Percentiles rank a stretch among this genome's conserved stretches.
Evolutionary conservation across 2,329 filamentous ascomycete genomes (phyloP).

Genomic region (Apiospora koreana): DNA sequence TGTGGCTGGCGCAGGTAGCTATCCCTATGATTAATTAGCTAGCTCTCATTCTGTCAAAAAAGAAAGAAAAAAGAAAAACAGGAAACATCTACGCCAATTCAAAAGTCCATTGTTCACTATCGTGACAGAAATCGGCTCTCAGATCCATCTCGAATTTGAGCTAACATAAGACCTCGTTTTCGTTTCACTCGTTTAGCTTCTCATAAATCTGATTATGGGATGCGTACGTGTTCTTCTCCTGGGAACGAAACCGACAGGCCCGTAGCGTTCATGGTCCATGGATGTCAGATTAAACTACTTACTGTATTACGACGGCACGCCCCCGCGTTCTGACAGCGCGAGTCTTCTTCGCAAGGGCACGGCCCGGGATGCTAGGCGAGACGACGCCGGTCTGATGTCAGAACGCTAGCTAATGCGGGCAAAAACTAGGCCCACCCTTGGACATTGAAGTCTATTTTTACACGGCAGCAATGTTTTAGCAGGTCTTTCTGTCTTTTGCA

Average conservation of each 20-base stretch:
- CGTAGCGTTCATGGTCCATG: not conserved
- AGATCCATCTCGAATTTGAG: too few relatives aligned
- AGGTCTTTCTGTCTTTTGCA: not conserved
- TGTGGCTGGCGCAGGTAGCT: too few relatives aligned
- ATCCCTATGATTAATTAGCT: too few relatives aligned
- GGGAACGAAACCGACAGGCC: not conserved
- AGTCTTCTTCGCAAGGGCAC: not conserved
- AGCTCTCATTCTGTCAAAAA: too few relatives aligned
- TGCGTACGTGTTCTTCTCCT: not conserved
- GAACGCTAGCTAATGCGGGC: not conserved
- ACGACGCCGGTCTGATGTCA: not conserved
- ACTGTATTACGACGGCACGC: not conserved
- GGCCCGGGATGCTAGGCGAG: not conserved
- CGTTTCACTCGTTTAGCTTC: too few relatives aligned
- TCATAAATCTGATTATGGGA: not conserved
- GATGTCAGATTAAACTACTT: not conserved
- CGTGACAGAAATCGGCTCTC: too few relatives aligned
- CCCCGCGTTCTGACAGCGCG: not conserved
- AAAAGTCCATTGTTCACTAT: too few relatives aligned
- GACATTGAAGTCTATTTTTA: not conserved
- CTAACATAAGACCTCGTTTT: too few relatives aligned
- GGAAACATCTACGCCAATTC: too few relatives aligned
- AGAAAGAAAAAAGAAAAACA: too few relatives aligned
- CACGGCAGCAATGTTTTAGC: too few relatives aligned
- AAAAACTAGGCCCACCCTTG: not conserved